Base-by-base conservation (phyloP, 2,329 filamentous ascomycete genomes). In the Dissoconium aciculare region DNA sequence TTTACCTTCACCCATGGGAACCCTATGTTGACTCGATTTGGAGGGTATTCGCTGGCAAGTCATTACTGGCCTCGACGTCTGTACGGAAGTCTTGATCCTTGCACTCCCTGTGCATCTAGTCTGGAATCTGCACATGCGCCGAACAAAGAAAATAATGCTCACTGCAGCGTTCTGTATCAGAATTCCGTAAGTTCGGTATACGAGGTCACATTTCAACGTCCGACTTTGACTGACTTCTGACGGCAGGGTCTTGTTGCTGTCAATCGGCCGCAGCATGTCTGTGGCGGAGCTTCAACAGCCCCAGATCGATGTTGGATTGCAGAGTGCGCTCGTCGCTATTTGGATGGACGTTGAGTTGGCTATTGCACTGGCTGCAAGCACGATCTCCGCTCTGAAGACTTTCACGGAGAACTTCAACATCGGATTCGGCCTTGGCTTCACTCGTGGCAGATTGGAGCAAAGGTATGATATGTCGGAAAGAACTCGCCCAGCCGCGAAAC, bases 401-500 rank as follows among this genome's bases (percentile, higher is more conserved):
- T 60, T 59, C 33, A 54, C 58, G 10, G 49, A 55, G 15, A 50
- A 47, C 28, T 58, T 59, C 45, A 56, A 54, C 35, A 57, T 54
- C 11, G 51, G 56, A n/a, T 59, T 56, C 17, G 50, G 49, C 5
- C 39, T 51, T 10, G 50, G 44, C 0, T 47, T 51, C 31, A 43
- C 46, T 3, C 39, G 49, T 11, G 43, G 44, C 13, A 47, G 43
- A 31, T 41, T 37, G 15, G 47, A 50, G 3, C 40, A 43, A 28
- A 41, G 38, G 27, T 51, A 52, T 23, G 46, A 42, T 5, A 24
- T 51, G 17, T 47, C 47, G 3, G 31, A n/a, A n/a, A n/a, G n/a
- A n/a, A n/a, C n/a, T n/a, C n/a, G n/a, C n/a, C n/a, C n/a, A 17
- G 11, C 17, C 35, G 4, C 32, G 28, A 11, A 21, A 26, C 10